Evolutionary conservation across 495 filamentous ascomycete species (phyloP), one percentile per base, ranked within the genome.

Genomic region (Thozetella sp.): DNA sequence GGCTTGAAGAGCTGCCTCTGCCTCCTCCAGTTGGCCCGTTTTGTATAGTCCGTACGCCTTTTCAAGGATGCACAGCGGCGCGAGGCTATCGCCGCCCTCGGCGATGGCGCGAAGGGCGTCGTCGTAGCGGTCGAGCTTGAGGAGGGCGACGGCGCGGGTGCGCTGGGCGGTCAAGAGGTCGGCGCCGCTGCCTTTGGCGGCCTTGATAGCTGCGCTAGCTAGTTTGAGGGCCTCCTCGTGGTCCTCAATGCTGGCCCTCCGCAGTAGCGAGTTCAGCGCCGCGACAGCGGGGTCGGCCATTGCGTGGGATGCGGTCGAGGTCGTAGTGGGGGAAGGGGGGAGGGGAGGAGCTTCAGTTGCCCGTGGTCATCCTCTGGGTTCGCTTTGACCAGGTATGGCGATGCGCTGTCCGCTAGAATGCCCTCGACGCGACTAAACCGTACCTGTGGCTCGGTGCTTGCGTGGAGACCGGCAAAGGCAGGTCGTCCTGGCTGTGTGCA

Each of bases 21-120:
- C 93, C 63, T 91, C 85, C 19, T 83, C 79, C n/a, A 90, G 78
- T 43, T 88, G 75, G 24, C 93, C 93, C 12, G 85, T 82, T 69
- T 96, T 97, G 76, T 98, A 99, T 22, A 97, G 79, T 19, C 90
- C 89, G 81, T 99, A 99, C 2, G 92, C 91, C 70, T 90, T 90
- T 75, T 97, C 95, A 48, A 97, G 73, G 12, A 78, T 66, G 24
- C 90, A 93, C 34, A 69, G 71, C 52, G 87, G 77, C 68, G 89
- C 89, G 57, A 97, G 71, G 53, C 71, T 74, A 63, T 89, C 80
- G 30, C 89, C 90, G 48, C 83, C 88, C 37, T 88, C 84, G 67
- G 92, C 86, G 57, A 98, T 82, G 27, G 86, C 84, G 46, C 86
- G 87, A 52, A 97, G 79, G 22, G 93, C 90, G 76, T 99, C 95